Evolutionary conservation across 1,139 yeast genomes (phyloP), one percentile per base, ranked within the genome.

Genomic region (Saccharomycopsis hybrid): DNA sequence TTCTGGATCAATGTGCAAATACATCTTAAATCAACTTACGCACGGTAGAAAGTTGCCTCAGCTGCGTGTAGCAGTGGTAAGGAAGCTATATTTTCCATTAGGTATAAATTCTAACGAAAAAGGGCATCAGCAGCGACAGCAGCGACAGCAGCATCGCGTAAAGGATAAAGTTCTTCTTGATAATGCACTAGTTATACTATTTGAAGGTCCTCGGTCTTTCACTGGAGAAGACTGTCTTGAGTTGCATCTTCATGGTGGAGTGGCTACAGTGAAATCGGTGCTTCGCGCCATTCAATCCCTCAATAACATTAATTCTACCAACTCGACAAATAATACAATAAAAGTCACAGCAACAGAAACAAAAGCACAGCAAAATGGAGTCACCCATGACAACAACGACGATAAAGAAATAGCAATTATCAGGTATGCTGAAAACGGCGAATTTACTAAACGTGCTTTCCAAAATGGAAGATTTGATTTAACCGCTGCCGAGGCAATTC

Each of bases 201-300:
- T 90, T 65, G 65, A 77, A 27, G 77, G 76, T 1, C 97, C 97
- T 0, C 70, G 72, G n/a, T 83, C 96, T 0, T 94, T 84, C 60
- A 92, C 97, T 0, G 98, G 98, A 1, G 97, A 92, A 65, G 97
- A 92, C 59, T 60, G 85, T 33, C 68, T 90, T 11, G 99, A 92
- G 60, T 64, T 92, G 24, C 97, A 92, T 62, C 65, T 87, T 1
- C 99, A 92, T 64, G 99, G 99, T 2, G 97, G 98, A 5, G 79
- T 77, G 9, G 97, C 97, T 0, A 88, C 92, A 1, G 77, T 87
- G 1, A 72, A 74, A 49, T 75, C 89, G 0, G 85, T 90, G 0
- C 60, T 90, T 43, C 69, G 69, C 13, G 80, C 95, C 0, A 80
- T 92, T n/a, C 70, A 68, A 49, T 54, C 58, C 1, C 59, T 82